Conservation (phyloP, 139 green algal species). For the Eudorina sp. region DNA sequence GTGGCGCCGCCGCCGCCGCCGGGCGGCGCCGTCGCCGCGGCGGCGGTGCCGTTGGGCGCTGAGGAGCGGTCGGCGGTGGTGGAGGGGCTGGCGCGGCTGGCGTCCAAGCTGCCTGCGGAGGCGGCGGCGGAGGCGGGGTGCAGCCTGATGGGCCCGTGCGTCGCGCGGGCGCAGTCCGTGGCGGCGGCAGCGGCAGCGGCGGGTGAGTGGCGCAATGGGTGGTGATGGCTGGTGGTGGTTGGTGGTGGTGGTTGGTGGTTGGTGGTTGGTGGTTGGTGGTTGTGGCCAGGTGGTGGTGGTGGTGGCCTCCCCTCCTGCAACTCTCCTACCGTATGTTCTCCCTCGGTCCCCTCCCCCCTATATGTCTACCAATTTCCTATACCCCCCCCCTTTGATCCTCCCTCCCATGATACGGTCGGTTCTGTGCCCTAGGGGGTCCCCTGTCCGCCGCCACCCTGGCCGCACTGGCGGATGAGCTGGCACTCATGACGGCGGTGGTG, state of each 20-base stretch:
- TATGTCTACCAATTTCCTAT: no score
- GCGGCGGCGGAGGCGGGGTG: conserved; percentile 50
- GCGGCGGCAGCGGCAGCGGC: conserved; percentile 12
- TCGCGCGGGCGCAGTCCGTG: conserved; percentile 48
- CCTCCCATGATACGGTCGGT: no score
- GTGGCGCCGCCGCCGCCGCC: conserved; percentile 51
- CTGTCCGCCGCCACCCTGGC: conserved; percentile 30
- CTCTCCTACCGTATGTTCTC: no score
- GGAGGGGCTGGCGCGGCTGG: conserved; percentile 75
- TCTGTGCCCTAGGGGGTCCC: not conserved
- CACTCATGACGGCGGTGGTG: conserved; percentile 65
- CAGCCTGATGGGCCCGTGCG: conserved; percentile 51
- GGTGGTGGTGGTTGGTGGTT: no score
- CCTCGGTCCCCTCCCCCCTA: no score
- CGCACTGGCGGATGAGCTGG: conserved; percentile 63
- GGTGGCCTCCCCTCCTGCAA: no score
- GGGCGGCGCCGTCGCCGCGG: not conserved
- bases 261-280: no score
- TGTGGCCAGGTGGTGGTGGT: no score
- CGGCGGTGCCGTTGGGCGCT: not conserved
- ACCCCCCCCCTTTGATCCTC: no score
- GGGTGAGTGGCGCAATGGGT: not conserved
- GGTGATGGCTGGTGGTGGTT: no score
- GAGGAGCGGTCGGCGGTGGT: conserved; percentile 65
- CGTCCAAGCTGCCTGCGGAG: conserved; percentile 46